Evolutionary conservation across 2,329 filamentous ascomycete species (phyloP).

Genomic region (Berkeleyomyces rouxiae): DNA sequence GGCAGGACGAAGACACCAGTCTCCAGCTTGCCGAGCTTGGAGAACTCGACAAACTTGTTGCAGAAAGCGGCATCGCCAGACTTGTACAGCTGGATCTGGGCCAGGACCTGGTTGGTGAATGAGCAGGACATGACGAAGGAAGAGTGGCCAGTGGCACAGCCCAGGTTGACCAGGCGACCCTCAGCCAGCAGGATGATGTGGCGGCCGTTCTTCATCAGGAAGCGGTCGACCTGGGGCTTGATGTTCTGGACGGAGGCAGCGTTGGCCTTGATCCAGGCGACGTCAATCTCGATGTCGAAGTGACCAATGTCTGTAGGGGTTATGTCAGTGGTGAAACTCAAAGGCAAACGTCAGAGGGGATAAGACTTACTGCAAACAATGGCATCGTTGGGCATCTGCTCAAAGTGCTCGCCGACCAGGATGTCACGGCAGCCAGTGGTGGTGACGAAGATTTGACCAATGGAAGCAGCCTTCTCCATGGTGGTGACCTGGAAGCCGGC

Average conservation of each 20-base stretch:
- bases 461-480: constrained; percentile 85
- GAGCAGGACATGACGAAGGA: constrained; percentile 99
- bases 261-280: constrained; percentile 98
- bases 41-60: constrained; percentile 93
- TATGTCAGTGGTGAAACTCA: constrained; percentile 13
- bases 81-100: constrained; percentile 98
- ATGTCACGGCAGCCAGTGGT: constrained; percentile 99
- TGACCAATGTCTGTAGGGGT: constrained; percentile 67
- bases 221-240: constrained; percentile 99
- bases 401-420: constrained; percentile 78
- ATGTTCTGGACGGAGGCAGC: constrained; percentile 89
- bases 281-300: constrained; percentile 99
- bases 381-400: constrained; percentile 90
- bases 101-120: constrained; percentile 99
- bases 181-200: constrained; percentile 98
- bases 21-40: constrained; percentile 76
- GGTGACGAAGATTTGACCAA: constrained; percentile 97
- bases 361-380: constrained; percentile 77
- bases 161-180: constrained; percentile 97
- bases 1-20: constrained; percentile 91
- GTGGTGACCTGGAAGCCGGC: constrained; percentile 92
- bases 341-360: constrained; percentile 3
- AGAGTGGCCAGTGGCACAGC: constrained; percentile 96
- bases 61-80: constrained; percentile 70
- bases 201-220: constrained; percentile 79